These are phyloP conservation scores for Xylariaceae sp. DNA, from an alignment of 2,329 filamentous ascomycete genomes.

Conservation along the genomic window DNA sequence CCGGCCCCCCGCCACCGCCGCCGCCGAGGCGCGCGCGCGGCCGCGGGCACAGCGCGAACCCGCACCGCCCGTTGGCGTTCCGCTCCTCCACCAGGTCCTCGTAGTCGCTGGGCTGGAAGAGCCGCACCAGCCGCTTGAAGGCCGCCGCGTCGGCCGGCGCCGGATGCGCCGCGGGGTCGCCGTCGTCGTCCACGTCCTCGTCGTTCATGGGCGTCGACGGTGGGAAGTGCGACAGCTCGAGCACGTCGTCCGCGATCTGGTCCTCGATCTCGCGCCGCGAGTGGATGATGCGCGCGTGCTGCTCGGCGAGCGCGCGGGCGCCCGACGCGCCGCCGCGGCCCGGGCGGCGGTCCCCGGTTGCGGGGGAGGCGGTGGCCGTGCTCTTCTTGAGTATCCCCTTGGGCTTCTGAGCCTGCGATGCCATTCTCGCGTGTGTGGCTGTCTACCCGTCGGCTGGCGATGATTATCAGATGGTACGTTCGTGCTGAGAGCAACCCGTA, in stretches of 20 bases:
- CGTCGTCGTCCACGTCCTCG: too few relatives aligned
- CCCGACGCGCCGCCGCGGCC: too few relatives aligned
- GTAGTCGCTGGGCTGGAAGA: conserved; percentile 84
- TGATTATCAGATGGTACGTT: too few relatives aligned
- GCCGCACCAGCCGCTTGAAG: conserved; percentile 59
- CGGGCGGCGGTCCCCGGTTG: conserved; percentile 24
- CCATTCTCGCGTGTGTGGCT: too few relatives aligned
- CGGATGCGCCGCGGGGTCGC: conserved; percentile 27
- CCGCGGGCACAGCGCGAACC: conserved; percentile 70
- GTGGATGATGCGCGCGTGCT: conserved; percentile 78
- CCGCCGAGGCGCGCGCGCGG: conserved; percentile 49
- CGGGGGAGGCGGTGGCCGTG: conserved; percentile 32
- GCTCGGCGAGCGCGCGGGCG: conserved; percentile 60
- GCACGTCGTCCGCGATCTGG: conserved; percentile 63
- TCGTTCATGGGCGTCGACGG: conserved; percentile 24
- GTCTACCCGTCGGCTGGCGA: too few relatives aligned
- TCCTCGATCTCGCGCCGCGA: conserved; percentile 72
- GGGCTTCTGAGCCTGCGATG: conserved; percentile 19
- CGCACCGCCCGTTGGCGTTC: conserved; percentile 74
- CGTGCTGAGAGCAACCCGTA: too few relatives aligned
- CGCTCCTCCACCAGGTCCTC: conserved; percentile 84
- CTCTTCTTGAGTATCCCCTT: conserved; percentile 58
- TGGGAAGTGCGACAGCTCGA: conserved; percentile 60
- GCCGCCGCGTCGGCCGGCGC: conserved; percentile 51
- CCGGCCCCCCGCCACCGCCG: too few relatives aligned